A percentile compares a stretch with the other conserved stretches of the same genome.
Evolutionary conservation across 148 eudicot genomes (phyloP).

Genomic region (Euryodendron excelsum): DNA sequence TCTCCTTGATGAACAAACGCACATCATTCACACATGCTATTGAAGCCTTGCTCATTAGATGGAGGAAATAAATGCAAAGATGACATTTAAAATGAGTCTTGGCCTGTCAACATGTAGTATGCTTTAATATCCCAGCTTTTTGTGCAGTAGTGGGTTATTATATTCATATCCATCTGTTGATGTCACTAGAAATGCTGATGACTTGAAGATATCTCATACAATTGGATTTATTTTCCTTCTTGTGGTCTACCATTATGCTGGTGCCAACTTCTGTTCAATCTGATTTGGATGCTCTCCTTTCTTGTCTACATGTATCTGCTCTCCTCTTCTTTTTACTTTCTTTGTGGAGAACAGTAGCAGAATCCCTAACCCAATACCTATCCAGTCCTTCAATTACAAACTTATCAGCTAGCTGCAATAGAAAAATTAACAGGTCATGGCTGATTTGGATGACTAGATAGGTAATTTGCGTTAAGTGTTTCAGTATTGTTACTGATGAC

Average conservation of each 20-base stretch:
- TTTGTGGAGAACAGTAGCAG: not conserved
- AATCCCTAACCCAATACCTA: not conserved
- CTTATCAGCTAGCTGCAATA: too few relatives aligned
- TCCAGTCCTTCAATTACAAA: too few relatives aligned
- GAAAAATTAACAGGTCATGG: too few relatives aligned
- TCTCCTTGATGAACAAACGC: not conserved
- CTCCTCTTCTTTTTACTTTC: too few relatives aligned
- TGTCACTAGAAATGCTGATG: not conserved
- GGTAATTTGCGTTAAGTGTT: not conserved
- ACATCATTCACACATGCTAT: not conserved
- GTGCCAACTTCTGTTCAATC: not conserved
- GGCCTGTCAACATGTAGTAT: not conserved
- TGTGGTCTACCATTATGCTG: not conserved
- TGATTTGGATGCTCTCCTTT: not conserved
- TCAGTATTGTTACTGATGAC: not conserved
- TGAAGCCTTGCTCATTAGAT: not conserved
- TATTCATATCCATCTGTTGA: slow-evolving; percentile 1
- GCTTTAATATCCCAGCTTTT: not conserved
- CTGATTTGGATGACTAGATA: not conserved
- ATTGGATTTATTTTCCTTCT: not conserved
- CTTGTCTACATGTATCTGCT: not conserved
- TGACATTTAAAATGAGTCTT: not conserved
- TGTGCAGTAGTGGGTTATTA: not conserved
- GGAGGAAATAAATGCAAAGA: slow-evolving; percentile 4
- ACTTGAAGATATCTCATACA: not conserved